These are phyloP conservation scores for Linnemannia schmuckeri DNA, from an alignment of 192 early-diverging fungal species.

Conservation along the genomic window DNA sequence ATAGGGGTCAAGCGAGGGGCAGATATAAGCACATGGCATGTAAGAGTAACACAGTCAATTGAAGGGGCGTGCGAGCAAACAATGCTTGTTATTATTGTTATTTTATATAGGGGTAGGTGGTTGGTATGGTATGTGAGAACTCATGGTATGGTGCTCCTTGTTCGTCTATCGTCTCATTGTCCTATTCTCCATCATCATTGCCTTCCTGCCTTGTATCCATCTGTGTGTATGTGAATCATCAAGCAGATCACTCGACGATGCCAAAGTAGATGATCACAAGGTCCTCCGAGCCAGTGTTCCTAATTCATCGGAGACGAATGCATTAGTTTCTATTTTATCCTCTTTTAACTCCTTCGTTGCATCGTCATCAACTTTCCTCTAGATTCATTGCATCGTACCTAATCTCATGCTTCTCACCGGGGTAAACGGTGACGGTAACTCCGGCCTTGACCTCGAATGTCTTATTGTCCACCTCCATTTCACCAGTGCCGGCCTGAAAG, in stretches of 20 bases:
- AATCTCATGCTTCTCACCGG: slow-evolving; percentile 53
- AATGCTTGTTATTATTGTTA: too few species aligned
- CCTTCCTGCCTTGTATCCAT: too few species aligned
- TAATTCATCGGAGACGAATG: neutral
- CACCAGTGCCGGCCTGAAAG: slow-evolving; percentile 49
- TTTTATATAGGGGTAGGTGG: too few species aligned
- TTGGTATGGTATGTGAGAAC: too few species aligned
- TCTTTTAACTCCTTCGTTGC: neutral
- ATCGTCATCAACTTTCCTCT: neutral
- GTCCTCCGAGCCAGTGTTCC: slow-evolving; percentile 50
- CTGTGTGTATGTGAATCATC: too few species aligned
- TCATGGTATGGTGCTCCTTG: too few species aligned
- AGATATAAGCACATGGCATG: too few species aligned
- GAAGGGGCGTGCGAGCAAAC: too few species aligned
- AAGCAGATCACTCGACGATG: slow-evolving; percentile 26
- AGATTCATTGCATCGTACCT: slow-evolving; percentile 16
- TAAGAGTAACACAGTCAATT: too few species aligned
- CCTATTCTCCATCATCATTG: too few species aligned
- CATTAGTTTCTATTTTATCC: neutral
- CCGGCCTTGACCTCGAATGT: slow-evolving; percentile 50
- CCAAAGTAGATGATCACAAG: slow-evolving; percentile 57
- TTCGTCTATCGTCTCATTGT: too few species aligned
- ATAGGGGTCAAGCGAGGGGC: too few species aligned
- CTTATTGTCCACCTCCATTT: slow-evolving; percentile 56
- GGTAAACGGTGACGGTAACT: slow-evolving; percentile 53